These are phyloP conservation scores for Panicum miliaceum DNA, from an alignment of 176 grass and related monocot genomes.

Conservation along the genomic window DNA sequence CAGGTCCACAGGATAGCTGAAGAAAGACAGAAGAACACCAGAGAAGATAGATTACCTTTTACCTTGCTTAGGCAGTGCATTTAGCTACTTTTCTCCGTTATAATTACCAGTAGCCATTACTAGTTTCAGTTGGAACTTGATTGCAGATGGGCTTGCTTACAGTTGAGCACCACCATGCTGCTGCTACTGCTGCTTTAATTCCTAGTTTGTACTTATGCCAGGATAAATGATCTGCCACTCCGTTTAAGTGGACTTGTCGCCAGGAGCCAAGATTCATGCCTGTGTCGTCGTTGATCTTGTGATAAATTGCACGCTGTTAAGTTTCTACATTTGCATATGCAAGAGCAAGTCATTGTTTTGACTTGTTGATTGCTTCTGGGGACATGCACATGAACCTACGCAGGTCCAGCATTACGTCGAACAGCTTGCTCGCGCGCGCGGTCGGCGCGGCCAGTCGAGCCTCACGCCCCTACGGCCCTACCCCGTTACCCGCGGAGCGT, in stretches of 20 bases:
- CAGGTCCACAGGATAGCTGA: conserved; percentile 8
- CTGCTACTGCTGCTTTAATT: no score
- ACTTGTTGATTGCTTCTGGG: background rate
- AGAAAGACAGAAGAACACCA: conserved; percentile 31
- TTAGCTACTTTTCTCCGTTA: background rate
- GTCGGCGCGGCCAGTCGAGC: no score
- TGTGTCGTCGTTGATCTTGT: background rate
- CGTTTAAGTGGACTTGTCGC: background rate
- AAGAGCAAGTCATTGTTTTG: background rate
- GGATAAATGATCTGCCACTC: background rate
- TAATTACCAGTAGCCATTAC: background rate
- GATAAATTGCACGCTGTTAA: background rate
- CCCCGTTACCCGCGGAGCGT: background rate
- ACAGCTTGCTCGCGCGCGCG: background rate
- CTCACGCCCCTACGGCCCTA: background rate
- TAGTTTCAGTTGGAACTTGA: conserved; percentile 5
- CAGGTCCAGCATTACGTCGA: background rate
- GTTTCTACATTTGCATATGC: background rate
- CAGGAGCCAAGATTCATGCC: background rate
- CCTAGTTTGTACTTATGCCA: background rate
- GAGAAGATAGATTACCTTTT: conserved; percentile 5
- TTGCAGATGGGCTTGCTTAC: background rate
- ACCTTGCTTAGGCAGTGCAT: background rate
- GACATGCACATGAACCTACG: background rate
- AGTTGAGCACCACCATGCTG: conserved; percentile 1